A percentile compares a stretch with the other conserved stretches of the same genome.
These are phyloP conservation scores for Trichosporon sp. DNA, from an alignment of 1,284 basidiomycete genomes.

Conservation along the genomic window DNA sequence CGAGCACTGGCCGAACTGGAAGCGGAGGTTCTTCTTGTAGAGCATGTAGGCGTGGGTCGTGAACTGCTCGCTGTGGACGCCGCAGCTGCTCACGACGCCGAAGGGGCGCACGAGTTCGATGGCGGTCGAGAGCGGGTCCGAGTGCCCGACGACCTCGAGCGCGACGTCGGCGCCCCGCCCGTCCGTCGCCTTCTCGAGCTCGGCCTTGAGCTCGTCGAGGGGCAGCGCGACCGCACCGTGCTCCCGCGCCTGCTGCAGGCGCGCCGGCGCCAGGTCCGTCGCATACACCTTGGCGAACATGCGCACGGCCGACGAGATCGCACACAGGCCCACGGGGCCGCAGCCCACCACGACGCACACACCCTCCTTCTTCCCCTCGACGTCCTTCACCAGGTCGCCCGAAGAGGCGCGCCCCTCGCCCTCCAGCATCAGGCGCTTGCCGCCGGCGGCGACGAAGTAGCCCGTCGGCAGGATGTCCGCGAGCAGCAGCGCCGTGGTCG, in stretches of 20 bases:
- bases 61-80: slow-evolving; percentile 64
- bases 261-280: slow-evolving; percentile 28
- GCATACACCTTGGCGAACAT: slow-evolving; percentile 44
- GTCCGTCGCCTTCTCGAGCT: slow-evolving; percentile 32
- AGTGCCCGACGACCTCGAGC: slow-evolving; percentile 70
- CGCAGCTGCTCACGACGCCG: slow-evolving; percentile 72
- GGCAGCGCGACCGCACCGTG: slow-evolving; percentile 47
- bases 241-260: slow-evolving; percentile 30
- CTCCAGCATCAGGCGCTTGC: slow-evolving; percentile 27
- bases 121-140: slow-evolving; percentile 62
- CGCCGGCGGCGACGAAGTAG: slow-evolving; percentile 50
- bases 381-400: slow-evolving; percentile 9
- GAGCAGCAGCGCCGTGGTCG: slow-evolving; percentile 49
- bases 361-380: slow-evolving; percentile 10
- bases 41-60: not conserved
- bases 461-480: slow-evolving; percentile 52
- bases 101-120: slow-evolving; percentile 75
- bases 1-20: slow-evolving; percentile 68
- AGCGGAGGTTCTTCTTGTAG: slow-evolving; percentile 16
- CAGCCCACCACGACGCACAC: slow-evolving; percentile 48
- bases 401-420: not conserved
- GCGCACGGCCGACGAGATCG: slow-evolving; percentile 47
- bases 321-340: slow-evolving; percentile 50
- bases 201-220: slow-evolving; percentile 26
- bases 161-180: slow-evolving; percentile 51